These are phyloP conservation scores for Diospyros kaki DNA, from an alignment of 148 eudicot genomes.

Conservation along the genomic window DNA sequence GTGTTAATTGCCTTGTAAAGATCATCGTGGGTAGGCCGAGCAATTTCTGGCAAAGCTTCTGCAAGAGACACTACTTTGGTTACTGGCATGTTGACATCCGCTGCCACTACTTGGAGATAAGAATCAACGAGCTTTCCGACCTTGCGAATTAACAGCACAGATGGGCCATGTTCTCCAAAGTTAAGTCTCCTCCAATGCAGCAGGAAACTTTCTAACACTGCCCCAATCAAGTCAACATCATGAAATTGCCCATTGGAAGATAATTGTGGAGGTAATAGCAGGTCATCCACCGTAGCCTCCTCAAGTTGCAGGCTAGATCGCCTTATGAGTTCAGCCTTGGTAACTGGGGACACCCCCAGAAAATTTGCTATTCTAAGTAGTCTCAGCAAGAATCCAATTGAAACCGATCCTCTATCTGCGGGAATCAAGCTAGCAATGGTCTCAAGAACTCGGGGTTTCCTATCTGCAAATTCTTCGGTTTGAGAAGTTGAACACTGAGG, in stretches of 20 bases:
- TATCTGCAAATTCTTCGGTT: conserved; percentile 18
- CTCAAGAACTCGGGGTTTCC: conserved; percentile 34
- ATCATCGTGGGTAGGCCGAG: conserved; percentile 43
- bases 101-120: conserved; percentile 44
- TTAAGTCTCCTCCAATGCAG: conserved; percentile 35
- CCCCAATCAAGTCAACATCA: conserved; percentile 41
- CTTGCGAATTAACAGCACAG: conserved; percentile 24
- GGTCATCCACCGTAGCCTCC: conserved; percentile 42
- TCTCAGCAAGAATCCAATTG: conserved; percentile 46
- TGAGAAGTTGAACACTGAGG: conserved; percentile 23
- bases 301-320: conserved; percentile 40
- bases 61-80: conserved; percentile 35
- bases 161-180: conserved; percentile 6
- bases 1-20: conserved; percentile 53
- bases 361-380: conserved; percentile 31
- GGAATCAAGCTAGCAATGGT: conserved; percentile 48
- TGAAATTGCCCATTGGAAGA: conserved; percentile 10
- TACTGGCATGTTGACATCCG: conserved; percentile 30
- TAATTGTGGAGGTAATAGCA: conserved; percentile 26
- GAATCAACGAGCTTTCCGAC: conserved; percentile 42
- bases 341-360: conserved; percentile 30
- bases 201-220: conserved; percentile 44
- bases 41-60: conserved; percentile 42
- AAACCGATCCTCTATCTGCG: conserved; percentile 41
- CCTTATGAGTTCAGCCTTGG: conserved; percentile 47